Evolutionary conservation across 257 asterid genomes (phyloP).

Genomic region (Anisodus tanguticus): DNA sequence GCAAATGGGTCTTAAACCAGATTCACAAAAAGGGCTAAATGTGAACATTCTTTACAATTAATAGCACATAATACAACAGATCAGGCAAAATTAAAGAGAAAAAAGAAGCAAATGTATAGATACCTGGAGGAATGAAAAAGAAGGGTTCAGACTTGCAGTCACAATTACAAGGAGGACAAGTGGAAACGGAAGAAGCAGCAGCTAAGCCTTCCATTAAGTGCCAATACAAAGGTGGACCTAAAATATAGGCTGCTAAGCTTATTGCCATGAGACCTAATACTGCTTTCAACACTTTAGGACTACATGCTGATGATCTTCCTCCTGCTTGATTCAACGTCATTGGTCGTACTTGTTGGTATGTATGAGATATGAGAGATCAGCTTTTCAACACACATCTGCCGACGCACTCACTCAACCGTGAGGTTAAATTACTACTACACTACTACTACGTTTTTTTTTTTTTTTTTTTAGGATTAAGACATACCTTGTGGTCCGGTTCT

Average conservation of each 20-base stretch:
- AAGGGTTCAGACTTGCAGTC: slow-evolving; percentile 77
- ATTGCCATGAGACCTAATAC: slow-evolving; percentile 64
- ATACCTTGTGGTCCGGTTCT: too few relatives aligned
- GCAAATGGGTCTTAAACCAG: neutral
- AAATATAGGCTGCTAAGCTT: slow-evolving; percentile 67
- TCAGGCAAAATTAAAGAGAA: slow-evolving; percentile 23
- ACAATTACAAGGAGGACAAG: slow-evolving; percentile 77
- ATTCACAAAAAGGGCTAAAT: neutral
- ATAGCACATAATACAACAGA: slow-evolving; percentile 19
- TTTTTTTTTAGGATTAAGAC: too few relatives aligned
- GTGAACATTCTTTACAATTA: neutral
- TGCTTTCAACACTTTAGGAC: slow-evolving; percentile 59
- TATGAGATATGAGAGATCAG: too few relatives aligned
- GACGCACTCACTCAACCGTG: neutral
- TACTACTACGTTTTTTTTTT: too few relatives aligned
- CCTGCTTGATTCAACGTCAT: slow-evolving; percentile 58
- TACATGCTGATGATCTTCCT: slow-evolving; percentile 27
- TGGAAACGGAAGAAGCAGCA: slow-evolving; percentile 53
- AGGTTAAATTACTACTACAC: neutral
- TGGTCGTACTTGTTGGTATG: neutral
- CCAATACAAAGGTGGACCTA: slow-evolving; percentile 92
- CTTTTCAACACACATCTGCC: neutral
- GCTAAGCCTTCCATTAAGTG: slow-evolving; percentile 79
- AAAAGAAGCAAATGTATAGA: neutral
- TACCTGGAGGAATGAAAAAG: slow-evolving; percentile 73